Conservation (phyloP, 2,329 filamentous ascomycete species). For the Pseudofabraea citricarpa region DNA sequence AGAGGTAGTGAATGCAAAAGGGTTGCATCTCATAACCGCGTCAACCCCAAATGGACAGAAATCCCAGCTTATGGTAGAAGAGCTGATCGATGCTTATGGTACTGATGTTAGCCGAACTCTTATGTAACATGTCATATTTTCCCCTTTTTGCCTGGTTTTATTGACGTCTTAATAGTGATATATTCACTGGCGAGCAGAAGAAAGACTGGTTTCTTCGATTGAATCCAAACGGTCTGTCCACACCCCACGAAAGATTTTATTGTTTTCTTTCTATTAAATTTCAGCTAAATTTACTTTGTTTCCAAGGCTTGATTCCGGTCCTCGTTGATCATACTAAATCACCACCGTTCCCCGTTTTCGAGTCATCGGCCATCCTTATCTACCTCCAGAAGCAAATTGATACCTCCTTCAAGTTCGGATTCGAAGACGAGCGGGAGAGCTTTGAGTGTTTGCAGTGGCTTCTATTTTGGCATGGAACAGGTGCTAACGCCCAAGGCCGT, state of each 20-base stretch:
- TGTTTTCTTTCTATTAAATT: conserved; percentile 10
- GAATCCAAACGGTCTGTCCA: conserved; percentile 36
- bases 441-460: conserved; percentile 46
- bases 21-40: conserved; percentile 46
- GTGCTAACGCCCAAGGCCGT: conserved; percentile 38
- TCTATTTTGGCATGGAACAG: conserved; percentile 47
- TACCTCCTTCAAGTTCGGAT: conserved; percentile 44
- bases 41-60: conserved; percentile 47
- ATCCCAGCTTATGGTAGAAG: conserved; percentile 50
- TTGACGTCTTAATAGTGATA: conserved; percentile 25
- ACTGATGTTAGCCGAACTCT: conserved; percentile 41
- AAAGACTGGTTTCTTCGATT: conserved; percentile 48
- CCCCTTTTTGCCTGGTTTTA: too few relatives aligned
- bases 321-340: conserved; percentile 44
- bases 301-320: conserved; percentile 38
- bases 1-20: too few relatives aligned
- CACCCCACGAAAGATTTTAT: conserved; percentile 10
- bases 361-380: conserved; percentile 47
- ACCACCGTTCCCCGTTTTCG: conserved; percentile 46
- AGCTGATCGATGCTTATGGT: conserved; percentile 45
- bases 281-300: too few relatives aligned
- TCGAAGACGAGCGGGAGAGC: conserved; percentile 44
- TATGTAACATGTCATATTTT: too few relatives aligned
- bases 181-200: conserved; percentile 49
- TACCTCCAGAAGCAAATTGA: conserved; percentile 47